Evolutionary conservation across 2,329 filamentous ascomycete genomes (phyloP).

Genomic region (Fusarium sp.): DNA sequence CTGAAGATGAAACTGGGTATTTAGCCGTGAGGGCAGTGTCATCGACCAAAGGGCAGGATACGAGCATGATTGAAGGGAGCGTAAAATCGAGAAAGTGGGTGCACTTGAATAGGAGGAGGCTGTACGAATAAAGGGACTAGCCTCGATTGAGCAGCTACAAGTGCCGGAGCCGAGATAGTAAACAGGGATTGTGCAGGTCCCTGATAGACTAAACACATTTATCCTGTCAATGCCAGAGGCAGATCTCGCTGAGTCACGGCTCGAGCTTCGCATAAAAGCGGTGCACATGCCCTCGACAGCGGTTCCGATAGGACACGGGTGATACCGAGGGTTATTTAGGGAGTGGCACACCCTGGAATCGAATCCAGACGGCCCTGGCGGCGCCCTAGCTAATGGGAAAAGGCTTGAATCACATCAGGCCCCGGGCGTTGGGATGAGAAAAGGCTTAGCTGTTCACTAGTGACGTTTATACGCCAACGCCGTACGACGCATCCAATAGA

Average conservation of each 20-base stretch:
- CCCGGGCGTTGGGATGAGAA: not conserved
- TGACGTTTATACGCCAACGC: not conserved
- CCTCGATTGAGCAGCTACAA: not conserved
- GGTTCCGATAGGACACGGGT: not conserved
- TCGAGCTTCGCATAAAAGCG: not conserved
- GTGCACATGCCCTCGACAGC: not conserved
- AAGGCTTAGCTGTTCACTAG: not conserved
- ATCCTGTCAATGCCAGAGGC: not conserved
- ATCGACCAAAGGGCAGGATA: not conserved
- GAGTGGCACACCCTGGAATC: not conserved
- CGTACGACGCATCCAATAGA: slow-evolving; percentile 1
- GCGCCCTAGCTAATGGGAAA: not conserved
- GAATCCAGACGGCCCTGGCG: not conserved
- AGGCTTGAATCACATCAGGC: not conserved
- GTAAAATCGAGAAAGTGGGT: not conserved
- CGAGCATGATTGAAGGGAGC: not conserved
- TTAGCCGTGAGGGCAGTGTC: not conserved
- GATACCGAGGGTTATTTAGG: not conserved
- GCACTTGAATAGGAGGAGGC: not conserved
- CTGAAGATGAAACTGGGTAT: not conserved
- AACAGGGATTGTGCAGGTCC: not conserved
- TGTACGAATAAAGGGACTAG: not conserved
- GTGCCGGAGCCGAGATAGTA: not conserved
- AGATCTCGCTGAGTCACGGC: not conserved
- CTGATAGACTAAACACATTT: not conserved